Conservation (phyloP, 2,329 filamentous ascomycete genomes). For the Drechslerella stenobrocha region DNA sequence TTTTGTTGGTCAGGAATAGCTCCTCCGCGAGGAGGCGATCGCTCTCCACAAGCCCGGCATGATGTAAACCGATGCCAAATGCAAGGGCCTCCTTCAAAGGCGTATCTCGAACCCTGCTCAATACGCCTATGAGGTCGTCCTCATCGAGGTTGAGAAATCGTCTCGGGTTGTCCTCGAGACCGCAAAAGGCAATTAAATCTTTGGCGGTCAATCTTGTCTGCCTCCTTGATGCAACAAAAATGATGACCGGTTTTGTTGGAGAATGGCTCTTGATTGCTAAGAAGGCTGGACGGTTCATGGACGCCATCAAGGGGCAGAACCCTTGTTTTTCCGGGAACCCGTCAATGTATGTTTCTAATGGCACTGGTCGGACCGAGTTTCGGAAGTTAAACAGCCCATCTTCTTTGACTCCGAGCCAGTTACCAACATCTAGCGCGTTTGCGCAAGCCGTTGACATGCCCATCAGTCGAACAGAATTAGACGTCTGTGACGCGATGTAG, state of each 20-base stretch:
- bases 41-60: slow-evolving; percentile 92
- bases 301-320: slow-evolving; percentile 97
- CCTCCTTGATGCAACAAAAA: slow-evolving; percentile 92
- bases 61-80: slow-evolving; percentile 95
- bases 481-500: slow-evolving; percentile 93
- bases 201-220: slow-evolving; percentile 94
- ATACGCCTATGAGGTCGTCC: slow-evolving; percentile 84
- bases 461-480: slow-evolving; percentile 81
- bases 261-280: slow-evolving; percentile 95
- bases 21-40: slow-evolving; percentile 91
- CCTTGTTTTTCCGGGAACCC: slow-evolving; percentile 93
- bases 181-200: slow-evolving; percentile 94
- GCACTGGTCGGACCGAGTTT: slow-evolving; percentile 93
- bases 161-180: slow-evolving; percentile 96
- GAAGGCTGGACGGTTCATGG: slow-evolving; percentile 97
- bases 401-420: slow-evolving; percentile 96
- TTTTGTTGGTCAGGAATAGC: slow-evolving; percentile 95
- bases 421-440: slow-evolving; percentile 88
- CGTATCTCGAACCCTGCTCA: slow-evolving; percentile 89
- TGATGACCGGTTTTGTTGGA: slow-evolving; percentile 94
- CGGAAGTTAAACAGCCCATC: slow-evolving; percentile 84
- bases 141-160: slow-evolving; percentile 93
- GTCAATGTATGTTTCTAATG: slow-evolving; percentile 94
- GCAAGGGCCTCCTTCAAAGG: slow-evolving; percentile 89
- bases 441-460: slow-evolving; percentile 99